Percentiles rank a stretch among this genome's conserved stretches.
Conservation (phyloP, 495 filamentous ascomycete genomes). For the Haplographium delicatum region DNA sequence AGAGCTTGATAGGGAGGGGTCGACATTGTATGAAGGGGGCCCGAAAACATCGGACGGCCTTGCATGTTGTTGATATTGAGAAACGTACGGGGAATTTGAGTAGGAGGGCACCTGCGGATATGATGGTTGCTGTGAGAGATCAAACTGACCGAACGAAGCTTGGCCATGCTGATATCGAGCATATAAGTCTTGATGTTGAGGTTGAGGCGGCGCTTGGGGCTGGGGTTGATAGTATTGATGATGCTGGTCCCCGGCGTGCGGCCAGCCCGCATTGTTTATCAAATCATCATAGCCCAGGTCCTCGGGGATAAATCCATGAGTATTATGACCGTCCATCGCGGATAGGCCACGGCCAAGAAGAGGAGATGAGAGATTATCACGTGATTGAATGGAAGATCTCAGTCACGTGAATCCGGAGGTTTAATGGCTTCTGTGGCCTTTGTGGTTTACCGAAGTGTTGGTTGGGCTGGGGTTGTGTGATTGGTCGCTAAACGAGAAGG, state of each 20-base stretch:
- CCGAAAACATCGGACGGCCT: slow-evolving; percentile 15
- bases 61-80: slow-evolving; percentile 19
- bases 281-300: slow-evolving; percentile 20
- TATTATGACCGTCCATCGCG: slow-evolving; percentile 19
- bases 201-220: slow-evolving; percentile 14
- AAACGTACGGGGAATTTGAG: slow-evolving; percentile 18
- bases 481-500: slow-evolving; percentile 25
- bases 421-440: no score
- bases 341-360: not conserved
- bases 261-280: slow-evolving; percentile 17
- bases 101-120: slow-evolving; percentile 13
- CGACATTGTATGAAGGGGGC: slow-evolving; percentile 10
- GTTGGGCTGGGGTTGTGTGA: slow-evolving; percentile 1
- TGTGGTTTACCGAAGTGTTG: no score
- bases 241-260: slow-evolving; percentile 7
- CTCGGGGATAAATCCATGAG: slow-evolving; percentile 16
- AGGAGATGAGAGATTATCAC: not conserved
- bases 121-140: slow-evolving; percentile 16
- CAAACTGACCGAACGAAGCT: slow-evolving; percentile 15
- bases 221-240: slow-evolving; percentile 17
- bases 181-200: no score
- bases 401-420: no score
- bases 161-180: slow-evolving; percentile 29
- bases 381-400: not conserved
- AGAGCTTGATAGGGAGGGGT: slow-evolving; percentile 17